Base-by-base conservation (phyloP, 495 filamentous ascomycete species). In the Penicillium antarcticum region DNA sequence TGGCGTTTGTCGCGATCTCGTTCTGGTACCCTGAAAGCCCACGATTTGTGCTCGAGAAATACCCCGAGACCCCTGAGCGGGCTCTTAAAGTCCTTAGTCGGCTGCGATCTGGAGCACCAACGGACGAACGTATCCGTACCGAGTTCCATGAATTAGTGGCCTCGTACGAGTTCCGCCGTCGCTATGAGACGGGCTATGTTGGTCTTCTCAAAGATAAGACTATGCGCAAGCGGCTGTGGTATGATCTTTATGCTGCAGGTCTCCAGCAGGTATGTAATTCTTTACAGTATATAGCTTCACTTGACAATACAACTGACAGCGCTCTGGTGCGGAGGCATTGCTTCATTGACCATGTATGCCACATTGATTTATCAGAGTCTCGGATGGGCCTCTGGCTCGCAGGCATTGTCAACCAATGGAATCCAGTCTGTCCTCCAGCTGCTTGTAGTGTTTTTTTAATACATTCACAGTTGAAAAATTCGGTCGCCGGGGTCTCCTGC, bases 391-490 rank as follows among this genome's bases (percentile, higher is more conserved):
- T 39, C 52, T 14, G 69, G 69, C n/a, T 63, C 60, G 1, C 65
- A 72, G 23, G 63, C 65, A 7, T 53, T 73, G 14, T 45, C 61
- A 4, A 66, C 69, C 52, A 73, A 72, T 43, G 69, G 62, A 18
- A 65, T 73, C 38, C 65, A 68, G 40, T 59, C 65, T 16, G 59
- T 67, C 13, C 56, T 73, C 11, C 67, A 72, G 32, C 59, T 72
- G 0, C 56, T 69, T 29, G 68, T 70, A 31, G 67, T 70, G 3
- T 35, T 69, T 7, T 7, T 69, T 73, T 16, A 71, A 70, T 49
- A 73, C 69, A 13, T 71, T 70, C 41, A 68, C 68, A 1, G 69
- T 73, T 33, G 68, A 70, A 29, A 35, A 52, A n/a, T 73, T 61
- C 39, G 68, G 69, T 10, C 56, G 69, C 31, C 59, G 63, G 37